Evolutionary conservation across 768 basidiomycete genomes (phyloP).

Genomic region (Boletellus sp.): DNA sequence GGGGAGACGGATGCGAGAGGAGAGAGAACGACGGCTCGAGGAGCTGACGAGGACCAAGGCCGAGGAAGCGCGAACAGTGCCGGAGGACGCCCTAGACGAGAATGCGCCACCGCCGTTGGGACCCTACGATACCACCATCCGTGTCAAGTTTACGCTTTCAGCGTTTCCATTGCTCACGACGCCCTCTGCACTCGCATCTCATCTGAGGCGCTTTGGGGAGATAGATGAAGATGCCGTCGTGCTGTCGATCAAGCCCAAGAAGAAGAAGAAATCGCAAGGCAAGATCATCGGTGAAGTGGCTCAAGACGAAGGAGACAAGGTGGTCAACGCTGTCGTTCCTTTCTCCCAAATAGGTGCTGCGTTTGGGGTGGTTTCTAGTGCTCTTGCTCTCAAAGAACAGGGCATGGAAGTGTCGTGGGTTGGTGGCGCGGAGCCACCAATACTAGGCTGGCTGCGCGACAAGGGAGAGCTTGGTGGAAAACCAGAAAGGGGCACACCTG

Average conservation of each 20-base stretch:
- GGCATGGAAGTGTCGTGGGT: slow-evolving; percentile 74
- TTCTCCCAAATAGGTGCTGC: slow-evolving; percentile 76
- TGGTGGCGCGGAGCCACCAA: slow-evolving; percentile 64
- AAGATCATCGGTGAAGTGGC: slow-evolving; percentile 34
- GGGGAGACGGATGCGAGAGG: slow-evolving; percentile 63
- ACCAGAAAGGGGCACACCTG: not conserved
- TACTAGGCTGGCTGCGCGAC: slow-evolving; percentile 69
- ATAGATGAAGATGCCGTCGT: slow-evolving; percentile 65
- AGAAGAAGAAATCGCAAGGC: slow-evolving; percentile 39
- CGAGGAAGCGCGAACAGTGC: slow-evolving; percentile 24
- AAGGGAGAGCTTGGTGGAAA: slow-evolving; percentile 56
- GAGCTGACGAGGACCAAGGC: slow-evolving; percentile 38
- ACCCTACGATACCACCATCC: slow-evolving; percentile 71
- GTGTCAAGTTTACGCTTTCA: slow-evolving; percentile 63
- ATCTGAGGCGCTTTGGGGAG: slow-evolving; percentile 60
- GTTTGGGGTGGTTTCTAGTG: slow-evolving; percentile 67
- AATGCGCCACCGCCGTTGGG: slow-evolving; percentile 58
- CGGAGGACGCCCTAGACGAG: slow-evolving; percentile 36
- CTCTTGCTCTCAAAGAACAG: slow-evolving; percentile 49
- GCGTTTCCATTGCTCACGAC: slow-evolving; percentile 37
- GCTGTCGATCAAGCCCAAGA: slow-evolving; percentile 59
- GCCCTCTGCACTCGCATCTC: slow-evolving; percentile 22
- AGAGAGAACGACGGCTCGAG: slow-evolving; percentile 53
- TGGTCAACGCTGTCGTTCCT: slow-evolving; percentile 68
- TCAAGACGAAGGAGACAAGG: slow-evolving; percentile 41